These are phyloP conservation scores for Boletus edulis DNA, from an alignment of 768 basidiomycete species.

Conservation along the genomic window DNA sequence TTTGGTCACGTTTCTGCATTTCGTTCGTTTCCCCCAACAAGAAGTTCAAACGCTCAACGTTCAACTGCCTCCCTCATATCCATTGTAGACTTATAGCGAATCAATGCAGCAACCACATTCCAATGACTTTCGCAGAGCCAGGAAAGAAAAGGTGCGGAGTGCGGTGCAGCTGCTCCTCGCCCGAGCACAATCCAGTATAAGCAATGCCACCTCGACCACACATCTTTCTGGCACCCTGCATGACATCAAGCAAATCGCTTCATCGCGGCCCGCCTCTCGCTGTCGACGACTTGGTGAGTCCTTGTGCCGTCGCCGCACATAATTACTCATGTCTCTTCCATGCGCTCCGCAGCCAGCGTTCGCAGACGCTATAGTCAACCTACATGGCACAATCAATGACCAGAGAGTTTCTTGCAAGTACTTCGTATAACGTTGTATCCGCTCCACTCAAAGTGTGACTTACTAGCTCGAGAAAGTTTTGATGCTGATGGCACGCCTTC, in stretches of 20 bases:
- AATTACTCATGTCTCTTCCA: background rate
- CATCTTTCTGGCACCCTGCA: slow-evolving; percentile 12
- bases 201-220: background rate
- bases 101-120: slow-evolving; percentile 3
- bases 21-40: no score
- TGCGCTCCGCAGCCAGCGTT: slow-evolving; percentile 41
- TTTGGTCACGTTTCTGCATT: no score
- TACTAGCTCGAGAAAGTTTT: slow-evolving; percentile 68
- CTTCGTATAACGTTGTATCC: background rate
- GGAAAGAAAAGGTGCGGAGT: slow-evolving; percentile 1
- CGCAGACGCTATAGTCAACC: slow-evolving; percentile 45
- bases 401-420: slow-evolving; percentile 55
- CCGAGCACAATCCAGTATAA: slow-evolving; percentile 4
- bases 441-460: slow-evolving; percentile 3
- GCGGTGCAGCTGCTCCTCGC: slow-evolving; percentile 15
- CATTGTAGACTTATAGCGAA: no score
- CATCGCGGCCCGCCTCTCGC: slow-evolving; percentile 26
- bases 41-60: no score
- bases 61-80: no score
- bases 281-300: slow-evolving; percentile 28
- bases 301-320: background rate
- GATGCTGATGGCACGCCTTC: slow-evolving; percentile 55
- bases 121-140: background rate
- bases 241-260: slow-evolving; percentile 30
- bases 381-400: slow-evolving; percentile 50